Conservation (phyloP, 192 early-diverging fungal species). For the Coemansia sp. region DNA sequence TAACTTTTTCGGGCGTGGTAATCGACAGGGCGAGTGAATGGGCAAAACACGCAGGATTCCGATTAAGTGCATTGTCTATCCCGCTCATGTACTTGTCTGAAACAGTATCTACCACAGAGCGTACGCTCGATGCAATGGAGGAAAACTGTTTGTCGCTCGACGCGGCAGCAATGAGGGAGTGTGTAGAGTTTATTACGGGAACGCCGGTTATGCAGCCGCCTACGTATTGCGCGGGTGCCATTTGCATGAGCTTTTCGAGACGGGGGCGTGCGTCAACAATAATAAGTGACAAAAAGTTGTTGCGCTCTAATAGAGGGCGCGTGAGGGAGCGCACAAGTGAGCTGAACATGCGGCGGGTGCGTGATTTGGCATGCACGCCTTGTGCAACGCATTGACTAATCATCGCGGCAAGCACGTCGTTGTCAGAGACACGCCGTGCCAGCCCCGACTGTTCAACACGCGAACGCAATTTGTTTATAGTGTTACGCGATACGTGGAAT, state of each 20-base stretch:
- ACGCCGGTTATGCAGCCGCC: conserved; percentile 14
- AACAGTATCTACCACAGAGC: not conserved
- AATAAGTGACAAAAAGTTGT: conserved; percentile 7
- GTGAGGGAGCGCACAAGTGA: not conserved
- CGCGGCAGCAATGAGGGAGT: not conserved
- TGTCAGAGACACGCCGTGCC: conserved; percentile 11
- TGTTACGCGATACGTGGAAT: not conserved
- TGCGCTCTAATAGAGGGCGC: not conserved
- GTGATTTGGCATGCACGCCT: not conserved
- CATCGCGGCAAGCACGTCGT: conserved; percentile 23
- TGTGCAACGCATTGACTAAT: conserved; percentile 11
- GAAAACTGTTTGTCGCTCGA: not conserved
- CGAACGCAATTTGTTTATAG: not conserved
- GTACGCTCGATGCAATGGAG: not conserved
- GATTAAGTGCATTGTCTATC: not conserved
- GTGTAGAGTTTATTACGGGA: conserved; percentile 1
- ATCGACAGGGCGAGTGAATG: conserved; percentile 9
- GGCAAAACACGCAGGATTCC: conserved; percentile 3
- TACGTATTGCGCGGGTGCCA: not conserved
- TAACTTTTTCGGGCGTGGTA: not conserved
- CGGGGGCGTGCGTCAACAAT: conserved; percentile 17
- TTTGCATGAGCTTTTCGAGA: not conserved
- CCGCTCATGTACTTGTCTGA: conserved; percentile 1
- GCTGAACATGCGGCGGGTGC: not conserved
- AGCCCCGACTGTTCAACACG: not conserved